These are phyloP conservation scores for Ophiorrhiza pumila DNA, from an alignment of 257 asterid species.

Conservation along the genomic window DNA sequence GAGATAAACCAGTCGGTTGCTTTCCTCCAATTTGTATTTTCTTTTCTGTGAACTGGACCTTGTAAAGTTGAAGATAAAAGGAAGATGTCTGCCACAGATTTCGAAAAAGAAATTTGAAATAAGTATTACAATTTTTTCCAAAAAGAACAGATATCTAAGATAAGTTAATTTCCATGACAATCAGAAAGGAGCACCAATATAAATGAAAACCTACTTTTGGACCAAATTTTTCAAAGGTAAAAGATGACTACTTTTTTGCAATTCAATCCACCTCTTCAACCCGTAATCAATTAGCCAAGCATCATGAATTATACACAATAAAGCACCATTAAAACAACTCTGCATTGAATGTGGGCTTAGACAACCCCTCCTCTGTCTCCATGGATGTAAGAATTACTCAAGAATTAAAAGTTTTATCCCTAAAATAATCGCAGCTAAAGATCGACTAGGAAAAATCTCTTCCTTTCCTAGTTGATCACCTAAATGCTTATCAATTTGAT, in stretches of 20 bases:
- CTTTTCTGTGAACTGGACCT: conserved; percentile 76
- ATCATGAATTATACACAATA: not conserved
- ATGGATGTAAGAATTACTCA: not conserved
- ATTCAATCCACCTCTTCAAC: not conserved
- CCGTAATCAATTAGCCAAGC: not conserved
- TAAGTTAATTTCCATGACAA: not conserved
- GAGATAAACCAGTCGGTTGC: conserved; percentile 84
- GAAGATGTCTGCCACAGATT: conserved; percentile 77
- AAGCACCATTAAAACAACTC: not conserved
- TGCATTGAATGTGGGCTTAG: too few relatives aligned
- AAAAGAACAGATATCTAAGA: not conserved
- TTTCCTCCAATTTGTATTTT: conserved; percentile 86
- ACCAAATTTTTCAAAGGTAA: not conserved
- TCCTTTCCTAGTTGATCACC: not conserved
- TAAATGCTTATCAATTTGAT: not conserved
- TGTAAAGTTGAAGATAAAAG: conserved; percentile 78
- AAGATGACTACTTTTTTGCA: not conserved
- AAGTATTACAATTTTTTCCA: not conserved
- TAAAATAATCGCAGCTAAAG: not conserved
- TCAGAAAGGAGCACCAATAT: not conserved
- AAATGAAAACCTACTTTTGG: not conserved
- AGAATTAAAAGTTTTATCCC: not conserved
- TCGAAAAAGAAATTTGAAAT: conserved; percentile 9
- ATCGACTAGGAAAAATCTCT: too few relatives aligned
- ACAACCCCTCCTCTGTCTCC: not conserved